Percentiles rank a stretch among this genome's conserved stretches.
phyloP scores from a whole-genome alignment of 805 yeast genomes.

The Candida taoyuanica region DNA sequence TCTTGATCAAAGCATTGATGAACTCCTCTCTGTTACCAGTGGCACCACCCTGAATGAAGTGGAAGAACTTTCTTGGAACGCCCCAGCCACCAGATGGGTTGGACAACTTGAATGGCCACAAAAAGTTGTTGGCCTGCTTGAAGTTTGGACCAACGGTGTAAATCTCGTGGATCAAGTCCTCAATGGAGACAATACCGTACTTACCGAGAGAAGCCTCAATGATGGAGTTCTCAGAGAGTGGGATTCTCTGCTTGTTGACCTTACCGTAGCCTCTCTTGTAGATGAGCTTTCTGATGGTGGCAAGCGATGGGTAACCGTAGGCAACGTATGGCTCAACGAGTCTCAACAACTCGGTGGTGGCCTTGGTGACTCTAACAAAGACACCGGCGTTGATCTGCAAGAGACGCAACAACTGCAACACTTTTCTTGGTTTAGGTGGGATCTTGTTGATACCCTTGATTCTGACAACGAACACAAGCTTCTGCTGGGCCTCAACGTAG shows the following conservation, averaged over 20 bases:
- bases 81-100: conserved; percentile 99
- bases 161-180: conserved; percentile 94
- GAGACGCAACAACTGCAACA: conserved; percentile 88
- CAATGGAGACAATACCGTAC: conserved; percentile 88
- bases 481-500: conserved; percentile 93
- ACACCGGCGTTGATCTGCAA: conserved; percentile 94
- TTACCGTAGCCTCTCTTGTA: conserved; percentile 99
- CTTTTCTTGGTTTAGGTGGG: conserved; percentile 99
- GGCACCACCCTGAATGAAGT: conserved; percentile 97
- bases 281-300: conserved; percentile 86
- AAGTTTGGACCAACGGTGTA: conserved; percentile 97
- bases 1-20: conserved; percentile 87
- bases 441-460: conserved; percentile 99
- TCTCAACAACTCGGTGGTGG: conserved; percentile 86
- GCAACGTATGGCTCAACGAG: conserved; percentile 96
- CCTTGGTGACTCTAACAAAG: conserved; percentile 92
- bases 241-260: conserved; percentile 92
- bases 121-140: conserved; percentile 97
- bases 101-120: conserved; percentile 96
- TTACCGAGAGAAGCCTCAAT: conserved; percentile 85
- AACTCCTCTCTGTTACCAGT: conserved; percentile 96
- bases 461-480: conserved; percentile 93
- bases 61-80: conserved; percentile 93
- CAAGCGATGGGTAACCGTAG: conserved; percentile 94
- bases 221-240: conserved; percentile 82